Evolutionary conservation across 768 basidiomycete genomes (phyloP), one percentile per base, ranked within the genome.

Genomic region (Trametes coccinea): DNA sequence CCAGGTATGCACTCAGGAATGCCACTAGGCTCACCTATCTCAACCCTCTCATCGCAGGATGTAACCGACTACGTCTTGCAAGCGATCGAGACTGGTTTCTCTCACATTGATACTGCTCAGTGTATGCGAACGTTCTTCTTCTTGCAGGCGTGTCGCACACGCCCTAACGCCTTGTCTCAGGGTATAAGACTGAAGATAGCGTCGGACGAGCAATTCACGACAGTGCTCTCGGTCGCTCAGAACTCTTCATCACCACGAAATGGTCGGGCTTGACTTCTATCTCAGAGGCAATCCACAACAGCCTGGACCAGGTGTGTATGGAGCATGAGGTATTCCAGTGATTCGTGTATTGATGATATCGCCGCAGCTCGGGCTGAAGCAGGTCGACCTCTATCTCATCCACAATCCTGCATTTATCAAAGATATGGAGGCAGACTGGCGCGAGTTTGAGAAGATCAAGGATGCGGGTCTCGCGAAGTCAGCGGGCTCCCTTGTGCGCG

Each of bases 351-450:
- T 43, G 17, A 52, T 17, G 16, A 5, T 13, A 40, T 14, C 29
- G n/a, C 39, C 33, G 30, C 64, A 91, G 88, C 81, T 92, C 9
- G 84, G 82, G 0, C 64, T 90, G 11, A 74, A 79, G 53, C 79
- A 83, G 39, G 75, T 92, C 4, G 88, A 92, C 68, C 72, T 92
- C 9, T 92, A 91, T 73, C 82, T 92, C 45, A 82, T 91, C 40
- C 89, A 92, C 65, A 44, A 44, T 3, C 86, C 88, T 1, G 22
- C 5, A 0, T 0, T 62, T 8, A 64, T 79, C 7, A 40, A 37
- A 11, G 59, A 71, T 13, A 79, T 62, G 74, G 79, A 55, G 64
- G 63, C 3, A 4, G 64, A 54, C 67, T 91, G 89, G 89, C 72
- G 71, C 53, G 77, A 82, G 48, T 81, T 89, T 60, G 87, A 88